Evolutionary conservation across 2,329 filamentous ascomycete species (phyloP).

Genomic region (Zymoseptoria ardabiliae): DNA sequence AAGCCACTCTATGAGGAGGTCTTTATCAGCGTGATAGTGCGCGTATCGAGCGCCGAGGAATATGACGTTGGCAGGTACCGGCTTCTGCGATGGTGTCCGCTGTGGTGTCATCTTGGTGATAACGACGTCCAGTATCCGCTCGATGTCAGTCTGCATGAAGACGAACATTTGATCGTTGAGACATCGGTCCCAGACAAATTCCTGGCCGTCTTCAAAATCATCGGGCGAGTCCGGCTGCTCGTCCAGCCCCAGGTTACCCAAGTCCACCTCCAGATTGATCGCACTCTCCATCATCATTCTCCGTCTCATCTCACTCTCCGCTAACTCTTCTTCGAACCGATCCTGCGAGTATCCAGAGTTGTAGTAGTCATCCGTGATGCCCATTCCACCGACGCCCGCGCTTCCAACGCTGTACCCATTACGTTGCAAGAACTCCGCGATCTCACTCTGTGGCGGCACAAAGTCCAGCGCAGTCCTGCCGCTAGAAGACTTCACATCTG

Average conservation of each 20-base stretch:
- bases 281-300: conserved; percentile 99
- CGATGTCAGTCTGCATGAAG: conserved; percentile 89
- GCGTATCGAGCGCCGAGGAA: conserved; percentile 94
- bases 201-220: conserved; percentile 81
- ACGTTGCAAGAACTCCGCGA: conserved; percentile 89
- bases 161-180: conserved; percentile 99
- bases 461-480: conserved; percentile 95
- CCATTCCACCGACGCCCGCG: conserved; percentile 61
- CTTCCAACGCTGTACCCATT: conserved; percentile 86
- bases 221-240: conserved; percentile 87
- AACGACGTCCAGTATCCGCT: conserved; percentile 86
- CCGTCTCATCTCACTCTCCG: conserved; percentile 88
- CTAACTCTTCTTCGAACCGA: conserved; percentile 92
- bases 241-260: conserved; percentile 91
- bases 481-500: conserved; percentile 88
- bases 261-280: conserved; percentile 88
- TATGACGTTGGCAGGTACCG: conserved; percentile 92
- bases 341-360: conserved; percentile 86
- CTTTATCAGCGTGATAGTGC: conserved; percentile 86
- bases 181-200: conserved; percentile 93
- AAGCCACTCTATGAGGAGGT: conserved; percentile 73
- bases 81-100: conserved; percentile 91
- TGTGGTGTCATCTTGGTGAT: conserved; percentile 98
- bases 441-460: conserved; percentile 88
- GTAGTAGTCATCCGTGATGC: conserved; percentile 81